Evolutionary conservation across 441 rosid genomes (phyloP).

Genomic region (Pelargonium australe): DNA sequence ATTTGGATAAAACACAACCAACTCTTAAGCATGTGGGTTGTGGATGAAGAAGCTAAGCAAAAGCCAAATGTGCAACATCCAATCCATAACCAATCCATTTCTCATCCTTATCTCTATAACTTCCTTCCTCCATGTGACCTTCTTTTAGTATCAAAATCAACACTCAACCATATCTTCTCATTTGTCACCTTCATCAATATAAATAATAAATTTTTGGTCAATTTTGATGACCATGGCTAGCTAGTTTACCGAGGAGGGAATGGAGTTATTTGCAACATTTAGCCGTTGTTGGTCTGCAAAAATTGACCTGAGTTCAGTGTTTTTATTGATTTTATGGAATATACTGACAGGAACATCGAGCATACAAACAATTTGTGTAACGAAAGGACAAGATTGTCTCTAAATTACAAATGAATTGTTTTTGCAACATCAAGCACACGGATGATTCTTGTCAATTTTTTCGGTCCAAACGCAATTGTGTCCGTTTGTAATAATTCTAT

Average conservation of each 20-base stretch:
- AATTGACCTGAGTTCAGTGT: background rate
- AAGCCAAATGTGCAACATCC: conserved; percentile 1
- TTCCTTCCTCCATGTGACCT: background rate
- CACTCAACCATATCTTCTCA: background rate
- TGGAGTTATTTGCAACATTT: too few species aligned
- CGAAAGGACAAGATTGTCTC: background rate
- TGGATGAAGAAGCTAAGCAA: background rate
- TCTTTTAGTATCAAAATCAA: background rate
- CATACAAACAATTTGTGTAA: background rate
- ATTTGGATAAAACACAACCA: background rate
- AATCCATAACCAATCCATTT: background rate
- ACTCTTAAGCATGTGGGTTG: background rate
- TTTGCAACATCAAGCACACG: background rate
- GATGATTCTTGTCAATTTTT: too few species aligned
- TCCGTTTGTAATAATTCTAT: too few species aligned
- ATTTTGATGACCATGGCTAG: too few species aligned
- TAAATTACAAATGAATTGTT: background rate
- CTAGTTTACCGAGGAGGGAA: too few species aligned
- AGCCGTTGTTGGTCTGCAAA: background rate
- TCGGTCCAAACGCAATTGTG: too few species aligned
- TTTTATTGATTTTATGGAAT: background rate
- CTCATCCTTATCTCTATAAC: background rate
- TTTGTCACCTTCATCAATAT: too few species aligned
- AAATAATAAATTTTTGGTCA: too few species aligned
- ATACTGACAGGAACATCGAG: background rate